Percentiles rank a stretch among this genome's conserved stretches.
phyloP scores from a whole-genome alignment of 23 red algal species.

The Pyropia yezoensis region DNA sequence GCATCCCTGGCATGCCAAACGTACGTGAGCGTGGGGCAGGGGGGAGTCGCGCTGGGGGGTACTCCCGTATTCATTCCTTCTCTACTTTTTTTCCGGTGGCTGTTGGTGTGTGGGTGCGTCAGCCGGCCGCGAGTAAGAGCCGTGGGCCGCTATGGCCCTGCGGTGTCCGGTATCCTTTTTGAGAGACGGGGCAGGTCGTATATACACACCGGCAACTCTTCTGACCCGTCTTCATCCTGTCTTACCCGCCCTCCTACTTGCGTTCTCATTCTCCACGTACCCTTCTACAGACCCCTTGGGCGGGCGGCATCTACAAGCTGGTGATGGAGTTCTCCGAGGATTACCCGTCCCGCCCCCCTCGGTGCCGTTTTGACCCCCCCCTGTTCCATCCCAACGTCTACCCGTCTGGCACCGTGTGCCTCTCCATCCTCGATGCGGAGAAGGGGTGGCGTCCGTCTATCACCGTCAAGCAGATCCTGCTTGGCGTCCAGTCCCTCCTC shows the following conservation, averaged over 20 bases:
- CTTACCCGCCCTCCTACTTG: background rate
- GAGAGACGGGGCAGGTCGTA: background rate
- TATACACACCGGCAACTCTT: background rate
- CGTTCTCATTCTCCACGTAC: background rate
- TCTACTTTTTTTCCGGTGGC: background rate
- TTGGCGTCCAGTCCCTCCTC: constrained; percentile 85
- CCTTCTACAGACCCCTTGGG: constrained; percentile 61
- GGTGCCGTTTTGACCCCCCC: constrained; percentile 88
- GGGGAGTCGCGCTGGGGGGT: too few species aligned
- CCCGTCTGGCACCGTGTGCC: constrained; percentile 96
- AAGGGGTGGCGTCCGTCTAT: constrained; percentile 93
- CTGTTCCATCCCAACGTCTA: constrained; percentile 99
- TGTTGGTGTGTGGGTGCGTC: background rate
- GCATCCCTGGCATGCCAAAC: constrained; percentile 84
- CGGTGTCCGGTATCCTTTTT: background rate
- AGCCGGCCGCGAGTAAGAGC: background rate
- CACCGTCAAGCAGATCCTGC: constrained; percentile 94
- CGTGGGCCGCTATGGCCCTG: background rate
- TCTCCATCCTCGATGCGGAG: constrained; percentile 86
- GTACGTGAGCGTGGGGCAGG: constrained; percentile 14
- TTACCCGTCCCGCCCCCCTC: constrained; percentile 82
- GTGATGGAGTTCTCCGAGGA: constrained; percentile 84
- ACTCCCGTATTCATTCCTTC: background rate
- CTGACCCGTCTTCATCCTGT: constrained; percentile 4
- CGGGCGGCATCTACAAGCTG: constrained; percentile 75